Evolutionary conservation across 164 flowering plant species (phyloP).

Genomic region (Annona cherimola): DNA sequence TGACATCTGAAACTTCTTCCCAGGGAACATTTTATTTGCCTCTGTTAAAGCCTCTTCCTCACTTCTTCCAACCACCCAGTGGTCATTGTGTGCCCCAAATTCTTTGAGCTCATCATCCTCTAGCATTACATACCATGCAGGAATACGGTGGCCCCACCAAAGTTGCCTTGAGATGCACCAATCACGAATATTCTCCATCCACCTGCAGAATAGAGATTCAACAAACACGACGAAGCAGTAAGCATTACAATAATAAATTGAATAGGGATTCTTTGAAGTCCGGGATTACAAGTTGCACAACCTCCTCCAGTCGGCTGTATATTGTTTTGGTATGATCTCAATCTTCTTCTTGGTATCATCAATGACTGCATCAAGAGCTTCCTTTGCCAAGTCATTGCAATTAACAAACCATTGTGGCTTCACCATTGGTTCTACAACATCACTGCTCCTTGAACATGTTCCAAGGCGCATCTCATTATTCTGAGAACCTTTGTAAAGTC

Average conservation of each 20-base stretch:
- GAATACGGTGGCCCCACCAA: slow-evolving; percentile 99
- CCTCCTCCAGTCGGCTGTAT: slow-evolving; percentile 94
- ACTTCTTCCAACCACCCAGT: slow-evolving; percentile 87
- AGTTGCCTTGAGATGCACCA: slow-evolving; percentile 99
- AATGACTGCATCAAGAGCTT: slow-evolving; percentile 79
- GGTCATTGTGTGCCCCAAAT: slow-evolving; percentile 68
- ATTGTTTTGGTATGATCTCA: slow-evolving; percentile 83
- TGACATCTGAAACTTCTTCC: slow-evolving; percentile 60
- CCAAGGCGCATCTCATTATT: slow-evolving; percentile 96
- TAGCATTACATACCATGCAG: slow-evolving; percentile 89
- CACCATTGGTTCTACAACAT: slow-evolving; percentile 91
- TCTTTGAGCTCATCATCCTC: slow-evolving; percentile 75
- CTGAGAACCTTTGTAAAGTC: slow-evolving; percentile 64
- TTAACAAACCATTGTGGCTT: slow-evolving; percentile 95
- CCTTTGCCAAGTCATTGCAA: slow-evolving; percentile 63
- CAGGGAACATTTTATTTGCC: slow-evolving; percentile 45
- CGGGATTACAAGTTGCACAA: slow-evolving; percentile 12
- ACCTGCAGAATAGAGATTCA: slow-evolving; percentile 39
- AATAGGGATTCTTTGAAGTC: background rate
- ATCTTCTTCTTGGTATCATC: slow-evolving; percentile 52
- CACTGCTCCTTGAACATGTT: slow-evolving; percentile 85
- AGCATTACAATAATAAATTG: background rate
- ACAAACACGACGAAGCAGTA: background rate
- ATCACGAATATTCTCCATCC: slow-evolving; percentile 94
- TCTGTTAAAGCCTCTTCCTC: slow-evolving; percentile 62